A percentile compares a stretch with the other conserved stretches of the same genome.
phyloP scores from a whole-genome alignment of 495 filamentous ascomycete species.

The Tuber melanosporum region DNA sequence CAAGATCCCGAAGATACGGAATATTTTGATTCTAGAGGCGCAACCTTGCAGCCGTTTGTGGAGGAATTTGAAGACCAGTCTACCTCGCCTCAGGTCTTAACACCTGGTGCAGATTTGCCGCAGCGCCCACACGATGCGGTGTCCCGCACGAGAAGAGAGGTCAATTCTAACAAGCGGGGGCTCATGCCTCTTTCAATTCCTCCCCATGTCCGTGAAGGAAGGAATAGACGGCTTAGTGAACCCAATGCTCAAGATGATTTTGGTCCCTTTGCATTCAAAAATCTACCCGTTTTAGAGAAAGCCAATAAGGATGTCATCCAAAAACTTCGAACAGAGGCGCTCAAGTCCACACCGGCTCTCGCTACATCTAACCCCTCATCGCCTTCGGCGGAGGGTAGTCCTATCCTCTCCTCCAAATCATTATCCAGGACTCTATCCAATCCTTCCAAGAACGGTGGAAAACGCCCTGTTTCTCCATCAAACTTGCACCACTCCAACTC shows the following conservation, averaged over 20 bases:
- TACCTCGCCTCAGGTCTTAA: constrained; percentile 57
- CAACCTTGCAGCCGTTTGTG: constrained; percentile 78
- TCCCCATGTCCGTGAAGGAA: constrained; percentile 85
- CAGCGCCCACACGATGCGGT: constrained; percentile 93
- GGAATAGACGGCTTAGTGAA: constrained; percentile 82
- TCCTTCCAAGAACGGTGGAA: constrained; percentile 54
- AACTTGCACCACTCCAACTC: constrained; percentile 65
- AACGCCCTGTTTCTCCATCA: constrained; percentile 80
- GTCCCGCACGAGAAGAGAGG: constrained; percentile 78
- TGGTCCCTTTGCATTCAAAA: constrained; percentile 94
- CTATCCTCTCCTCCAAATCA: constrained; percentile 65
- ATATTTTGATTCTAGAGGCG: constrained; percentile 90
- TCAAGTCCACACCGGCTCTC: constrained; percentile 49
- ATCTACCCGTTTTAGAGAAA: constrained; percentile 90
- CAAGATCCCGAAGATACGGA: constrained; percentile 97
- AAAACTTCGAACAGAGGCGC: constrained; percentile 81
- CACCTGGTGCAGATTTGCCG: constrained; percentile 61
- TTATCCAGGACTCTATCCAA: constrained; percentile 76
- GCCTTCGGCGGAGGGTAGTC: constrained; percentile 77
- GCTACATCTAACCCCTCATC: constrained; percentile 48
- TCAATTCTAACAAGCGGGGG: constrained; percentile 74
- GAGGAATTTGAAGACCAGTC: constrained; percentile 89
- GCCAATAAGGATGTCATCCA: constrained; percentile 98
- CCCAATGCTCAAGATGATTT: constrained; percentile 86
- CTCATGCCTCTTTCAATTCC: constrained; percentile 95